Percentiles rank a stretch among this genome's conserved stretches.
Conservation (phyloP, 78 protist species). For the Dictyostelium citrinum region DNA sequence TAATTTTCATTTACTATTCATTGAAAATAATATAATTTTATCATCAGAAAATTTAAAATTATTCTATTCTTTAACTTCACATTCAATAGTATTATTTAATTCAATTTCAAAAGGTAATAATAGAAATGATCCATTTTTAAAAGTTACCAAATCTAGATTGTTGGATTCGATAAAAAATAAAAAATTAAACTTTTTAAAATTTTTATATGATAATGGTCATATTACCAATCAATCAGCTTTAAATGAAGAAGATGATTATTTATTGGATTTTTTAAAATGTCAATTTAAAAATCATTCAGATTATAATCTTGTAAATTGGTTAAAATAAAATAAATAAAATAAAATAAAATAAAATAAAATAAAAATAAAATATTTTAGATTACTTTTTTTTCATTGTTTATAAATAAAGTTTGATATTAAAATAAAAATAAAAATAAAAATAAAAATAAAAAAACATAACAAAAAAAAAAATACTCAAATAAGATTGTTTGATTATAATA, state of each 20-base stretch:
- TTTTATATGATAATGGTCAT: background rate
- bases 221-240: background rate
- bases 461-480: background rate
- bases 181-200: background rate
- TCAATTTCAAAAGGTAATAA: background rate
- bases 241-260: background rate
- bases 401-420: no score
- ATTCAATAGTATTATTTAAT: background rate
- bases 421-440: no score
- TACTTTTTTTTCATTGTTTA: no score
- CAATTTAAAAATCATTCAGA: background rate
- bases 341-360: no score
- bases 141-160: background rate
- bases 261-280: background rate
- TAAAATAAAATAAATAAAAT: background rate
- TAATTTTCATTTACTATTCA: background rate
- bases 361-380: no score
- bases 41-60: background rate
- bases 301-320: background rate
- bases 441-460: background rate
- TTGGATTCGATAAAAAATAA: background rate
- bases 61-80: background rate
- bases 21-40: background rate
- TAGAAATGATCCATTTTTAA: background rate
- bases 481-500: no score